A percentile compares a stretch with the other conserved stretches of the same genome.
phyloP scores from a whole-genome alignment of 805 yeast genomes.

The Alloascoidea africana region DNA sequence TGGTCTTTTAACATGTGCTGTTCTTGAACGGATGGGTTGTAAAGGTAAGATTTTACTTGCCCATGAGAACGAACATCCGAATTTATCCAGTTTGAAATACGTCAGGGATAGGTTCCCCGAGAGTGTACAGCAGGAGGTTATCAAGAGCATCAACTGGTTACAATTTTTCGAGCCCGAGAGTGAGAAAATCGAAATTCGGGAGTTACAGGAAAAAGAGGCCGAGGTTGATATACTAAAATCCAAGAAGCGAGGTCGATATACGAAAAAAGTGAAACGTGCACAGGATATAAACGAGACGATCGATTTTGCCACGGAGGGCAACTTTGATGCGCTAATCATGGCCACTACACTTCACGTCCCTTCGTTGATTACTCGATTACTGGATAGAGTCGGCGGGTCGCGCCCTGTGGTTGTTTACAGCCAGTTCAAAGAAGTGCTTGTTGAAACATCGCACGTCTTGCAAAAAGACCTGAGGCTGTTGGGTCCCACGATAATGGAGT shows the following conservation, averaged over 20 bases:
- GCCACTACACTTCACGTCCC: slow-evolving; percentile 62
- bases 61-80: slow-evolving; percentile 92
- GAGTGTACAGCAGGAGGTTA: slow-evolving; percentile 33
- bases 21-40: slow-evolving; percentile 79
- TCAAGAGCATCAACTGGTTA: slow-evolving; percentile 58
- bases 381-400: slow-evolving; percentile 66
- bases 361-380: slow-evolving; percentile 41
- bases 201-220: slow-evolving; percentile 32
- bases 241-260: slow-evolving; percentile 48
- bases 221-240: slow-evolving; percentile 42
- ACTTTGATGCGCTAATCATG: slow-evolving; percentile 63
- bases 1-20: slow-evolving; percentile 71
- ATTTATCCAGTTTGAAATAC: slow-evolving; percentile 52
- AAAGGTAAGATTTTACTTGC: slow-evolving; percentile 54
- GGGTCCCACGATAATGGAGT: slow-evolving; percentile 73
- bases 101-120: slow-evolving; percentile 40
- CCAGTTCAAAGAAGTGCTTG: slow-evolving; percentile 66
- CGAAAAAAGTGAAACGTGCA: slow-evolving; percentile 46
- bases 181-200: slow-evolving; percentile 26
- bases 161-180: slow-evolving; percentile 74
- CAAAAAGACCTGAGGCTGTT: slow-evolving; percentile 53
- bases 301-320: slow-evolving; percentile 30
- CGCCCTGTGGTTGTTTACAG: slow-evolving; percentile 75
- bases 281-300: slow-evolving; percentile 30
- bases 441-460: slow-evolving; percentile 59